These are phyloP conservation scores for Tolypocladium cylindrosporum DNA, from an alignment of 2,329 filamentous ascomycete genomes.

Conservation along the genomic window DNA sequence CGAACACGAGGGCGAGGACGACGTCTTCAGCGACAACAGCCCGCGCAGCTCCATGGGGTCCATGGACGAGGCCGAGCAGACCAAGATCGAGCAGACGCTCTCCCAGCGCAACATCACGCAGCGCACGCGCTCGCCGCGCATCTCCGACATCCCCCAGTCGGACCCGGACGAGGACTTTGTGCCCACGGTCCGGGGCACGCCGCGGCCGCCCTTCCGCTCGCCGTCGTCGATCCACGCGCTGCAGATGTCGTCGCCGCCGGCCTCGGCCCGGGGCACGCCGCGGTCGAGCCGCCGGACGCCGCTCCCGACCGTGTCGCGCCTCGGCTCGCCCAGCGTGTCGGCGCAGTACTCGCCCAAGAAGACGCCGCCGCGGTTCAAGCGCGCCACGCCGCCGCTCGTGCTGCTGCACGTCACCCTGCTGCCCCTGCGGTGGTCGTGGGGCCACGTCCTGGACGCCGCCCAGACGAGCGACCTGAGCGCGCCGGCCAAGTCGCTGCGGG, in stretches of 20 bases:
- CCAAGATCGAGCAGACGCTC: constrained; percentile 20
- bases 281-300: constrained; percentile 39
- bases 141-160: constrained; percentile 43
- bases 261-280: constrained; percentile 45
- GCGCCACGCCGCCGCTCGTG: constrained; percentile 56
- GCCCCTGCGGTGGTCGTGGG: constrained; percentile 58
- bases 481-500: constrained; percentile 40
- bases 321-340: constrained; percentile 44
- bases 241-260: constrained; percentile 60
- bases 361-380: constrained; percentile 49
- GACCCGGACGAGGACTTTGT: constrained; percentile 35
- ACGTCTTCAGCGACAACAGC: constrained; percentile 50
- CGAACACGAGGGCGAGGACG: constrained; percentile 44
- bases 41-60: constrained; percentile 47
- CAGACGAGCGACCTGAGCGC: constrained; percentile 30
- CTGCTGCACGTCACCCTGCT: constrained; percentile 69
- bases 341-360: constrained; percentile 46
- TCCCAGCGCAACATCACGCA: constrained; percentile 15
- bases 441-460: constrained; percentile 39
- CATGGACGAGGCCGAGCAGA: constrained; percentile 26
- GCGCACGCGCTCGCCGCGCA: constrained; percentile 24
- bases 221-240: constrained; percentile 60
- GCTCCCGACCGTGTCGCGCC: constrained; percentile 40
- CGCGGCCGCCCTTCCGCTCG: constrained; percentile 57
- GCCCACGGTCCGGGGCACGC: constrained; percentile 46